A percentile compares a stretch with the other conserved stretches of the same genome.
phyloP scores from a whole-genome alignment of 768 basidiomycete genomes.

The Mrakia hoshinonis region DNA sequence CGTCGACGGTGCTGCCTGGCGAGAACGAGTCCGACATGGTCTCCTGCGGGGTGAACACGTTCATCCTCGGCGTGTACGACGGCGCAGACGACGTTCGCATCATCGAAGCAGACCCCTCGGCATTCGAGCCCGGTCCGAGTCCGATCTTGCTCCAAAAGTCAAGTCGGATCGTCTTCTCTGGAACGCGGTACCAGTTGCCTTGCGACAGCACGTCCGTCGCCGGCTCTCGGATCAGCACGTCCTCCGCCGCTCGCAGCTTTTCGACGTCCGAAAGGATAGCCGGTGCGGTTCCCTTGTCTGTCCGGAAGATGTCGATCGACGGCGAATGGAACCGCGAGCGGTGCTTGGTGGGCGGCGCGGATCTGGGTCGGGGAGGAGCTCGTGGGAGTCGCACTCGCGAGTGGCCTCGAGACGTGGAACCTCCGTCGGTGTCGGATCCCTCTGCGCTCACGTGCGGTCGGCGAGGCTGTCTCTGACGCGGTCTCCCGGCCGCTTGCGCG shows the following conservation, averaged over 20 bases:
- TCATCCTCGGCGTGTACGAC: slow-evolving; percentile 19
- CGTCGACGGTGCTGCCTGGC: slow-evolving; percentile 11
- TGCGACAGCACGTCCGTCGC: slow-evolving; percentile 22
- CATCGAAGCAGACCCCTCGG: background rate
- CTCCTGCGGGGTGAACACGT: slow-evolving; percentile 14
- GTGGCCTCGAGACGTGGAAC: background rate
- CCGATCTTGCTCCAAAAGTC: slow-evolving; percentile 82
- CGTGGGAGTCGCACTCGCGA: slow-evolving; percentile 21
- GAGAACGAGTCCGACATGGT: slow-evolving; percentile 3
- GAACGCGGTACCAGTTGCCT: slow-evolving; percentile 81
- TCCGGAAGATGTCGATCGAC: slow-evolving; percentile 22
- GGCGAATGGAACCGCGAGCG: slow-evolving; percentile 10
- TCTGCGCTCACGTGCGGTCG: slow-evolving; percentile 15
- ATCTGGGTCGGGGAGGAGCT: slow-evolving; percentile 26
- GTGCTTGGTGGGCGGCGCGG: slow-evolving; percentile 28
- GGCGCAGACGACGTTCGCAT: slow-evolving; percentile 23
- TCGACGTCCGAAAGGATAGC: slow-evolving; percentile 7
- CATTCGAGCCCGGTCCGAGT: slow-evolving; percentile 5
- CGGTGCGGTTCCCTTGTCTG: slow-evolving; percentile 14
- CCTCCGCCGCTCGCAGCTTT: slow-evolving; percentile 18
- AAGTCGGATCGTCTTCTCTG: slow-evolving; percentile 79
- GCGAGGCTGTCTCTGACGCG: slow-evolving; percentile 12
- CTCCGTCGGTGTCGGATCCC: background rate
- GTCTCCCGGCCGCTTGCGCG: background rate
- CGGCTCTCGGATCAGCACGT: slow-evolving; percentile 15